These are phyloP conservation scores for Talaromyces piceae DNA, from an alignment of 2,329 filamentous ascomycete genomes.

Conservation along the genomic window DNA sequence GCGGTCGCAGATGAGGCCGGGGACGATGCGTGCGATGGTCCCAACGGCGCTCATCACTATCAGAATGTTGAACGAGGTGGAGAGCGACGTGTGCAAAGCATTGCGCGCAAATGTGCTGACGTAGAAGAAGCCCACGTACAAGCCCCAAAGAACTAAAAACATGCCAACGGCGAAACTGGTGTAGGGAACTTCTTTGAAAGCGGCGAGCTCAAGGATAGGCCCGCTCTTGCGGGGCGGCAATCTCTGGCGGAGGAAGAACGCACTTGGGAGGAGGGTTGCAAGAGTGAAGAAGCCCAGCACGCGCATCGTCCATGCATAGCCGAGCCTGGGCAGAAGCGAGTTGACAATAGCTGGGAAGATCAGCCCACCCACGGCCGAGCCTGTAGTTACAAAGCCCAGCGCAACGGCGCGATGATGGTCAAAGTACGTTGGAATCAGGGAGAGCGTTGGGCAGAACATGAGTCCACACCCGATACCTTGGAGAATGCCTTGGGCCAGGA, in stretches of 20 bases:
- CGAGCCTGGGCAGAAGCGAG: conserved; percentile 34
- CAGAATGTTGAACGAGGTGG: conserved; percentile 51
- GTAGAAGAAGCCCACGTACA: conserved; percentile 12
- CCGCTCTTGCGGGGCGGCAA: conserved; percentile 5
- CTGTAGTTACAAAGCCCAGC: conserved; percentile 30
- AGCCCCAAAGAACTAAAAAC: conserved; percentile 7
- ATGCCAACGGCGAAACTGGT: conserved; percentile 7
- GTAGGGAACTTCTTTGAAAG: conserved; percentile 9
- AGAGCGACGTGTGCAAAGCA: conserved; percentile 34
- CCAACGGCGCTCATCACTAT: conserved; percentile 60
- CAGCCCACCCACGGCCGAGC: conserved; percentile 37
- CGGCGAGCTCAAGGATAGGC: conserved; percentile 5
- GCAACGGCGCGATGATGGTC: conserved; percentile 30
- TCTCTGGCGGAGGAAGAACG: conserved; percentile 7
- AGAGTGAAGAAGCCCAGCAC: conserved; percentile 10
- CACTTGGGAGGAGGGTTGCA: conserved; percentile 5
- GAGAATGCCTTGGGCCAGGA: conserved; percentile 41
- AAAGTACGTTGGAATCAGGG: conserved; percentile 39
- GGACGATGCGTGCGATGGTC: conserved; percentile 50
- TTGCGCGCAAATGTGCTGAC: conserved; percentile 17
- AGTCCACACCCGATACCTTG: conserved; percentile 37
- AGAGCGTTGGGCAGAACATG: conserved; percentile 34
- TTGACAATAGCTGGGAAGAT: conserved; percentile 41
- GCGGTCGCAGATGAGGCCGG: conserved; percentile 30
- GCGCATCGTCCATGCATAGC: conserved; percentile 11